phyloP scores from a whole-genome alignment of 2,329 filamentous ascomycete genomes.

The Monosporascus cannonballus region DNA sequence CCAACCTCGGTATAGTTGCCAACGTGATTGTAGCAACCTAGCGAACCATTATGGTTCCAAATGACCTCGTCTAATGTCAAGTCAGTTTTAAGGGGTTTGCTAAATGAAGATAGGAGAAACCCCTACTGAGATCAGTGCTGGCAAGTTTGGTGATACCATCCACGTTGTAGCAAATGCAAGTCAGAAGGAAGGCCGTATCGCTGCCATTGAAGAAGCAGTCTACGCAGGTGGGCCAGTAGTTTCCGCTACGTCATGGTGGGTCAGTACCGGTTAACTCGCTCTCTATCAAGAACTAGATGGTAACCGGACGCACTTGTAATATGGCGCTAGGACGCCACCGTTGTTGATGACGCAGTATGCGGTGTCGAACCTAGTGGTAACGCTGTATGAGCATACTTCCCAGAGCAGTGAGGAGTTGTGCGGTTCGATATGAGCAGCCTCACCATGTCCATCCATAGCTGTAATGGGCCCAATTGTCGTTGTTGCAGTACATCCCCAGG shows the following conservation, averaged over 20 bases:
- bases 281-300: background rate
- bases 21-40: conserved; percentile 30
- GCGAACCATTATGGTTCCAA: conserved; percentile 29
- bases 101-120: background rate
- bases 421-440: background rate
- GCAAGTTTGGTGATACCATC: conserved; percentile 9
- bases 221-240: conserved; percentile 22
- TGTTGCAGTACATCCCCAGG: conserved; percentile 35
- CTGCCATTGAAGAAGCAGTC: conserved; percentile 20
- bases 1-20: conserved; percentile 30
- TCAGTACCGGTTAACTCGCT: background rate
- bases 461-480: conserved; percentile 26
- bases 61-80: conserved; percentile 26
- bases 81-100: background rate
- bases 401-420: background rate
- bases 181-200: conserved; percentile 16
- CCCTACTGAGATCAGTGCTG: conserved; percentile 23
- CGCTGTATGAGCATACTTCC: conserved; percentile 1
- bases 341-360: conserved; percentile 24
- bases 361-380: conserved; percentile 30
- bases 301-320: conserved; percentile 15
- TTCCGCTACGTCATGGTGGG: conserved; percentile 15
- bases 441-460: conserved; percentile 36
- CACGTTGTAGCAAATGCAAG: conserved; percentile 20
- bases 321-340: conserved; percentile 20